These are phyloP conservation scores for Botrytis deweyae DNA, from an alignment of 2,329 filamentous ascomycete genomes.

Conservation along the genomic window DNA sequence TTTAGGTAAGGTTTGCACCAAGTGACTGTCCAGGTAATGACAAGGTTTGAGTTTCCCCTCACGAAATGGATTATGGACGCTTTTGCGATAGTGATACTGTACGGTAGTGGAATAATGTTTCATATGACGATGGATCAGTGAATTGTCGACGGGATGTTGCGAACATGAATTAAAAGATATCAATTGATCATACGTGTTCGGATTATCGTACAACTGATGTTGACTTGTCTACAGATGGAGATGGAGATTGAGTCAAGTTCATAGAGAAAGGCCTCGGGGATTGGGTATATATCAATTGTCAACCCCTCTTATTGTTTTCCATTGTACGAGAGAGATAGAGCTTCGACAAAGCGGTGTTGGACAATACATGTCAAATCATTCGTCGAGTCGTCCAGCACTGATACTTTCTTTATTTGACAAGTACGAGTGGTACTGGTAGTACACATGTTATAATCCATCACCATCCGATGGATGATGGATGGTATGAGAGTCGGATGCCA, in stretches of 20 bases:
- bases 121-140: not conserved
- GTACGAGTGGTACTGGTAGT: too few species aligned
- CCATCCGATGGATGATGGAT: not conserved
- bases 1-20: slow-evolving; percentile 19
- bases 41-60: slow-evolving; percentile 1
- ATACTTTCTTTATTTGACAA: not conserved
- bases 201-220: not conserved
- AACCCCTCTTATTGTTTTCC: not conserved
- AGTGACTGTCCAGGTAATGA: not conserved
- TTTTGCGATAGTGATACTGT: not conserved
- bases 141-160: not conserved
- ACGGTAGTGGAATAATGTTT: not conserved
- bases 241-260: not conserved
- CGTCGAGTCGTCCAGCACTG: not conserved
- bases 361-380: not conserved
- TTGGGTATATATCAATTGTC: not conserved
- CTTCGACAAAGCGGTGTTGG: not conserved
- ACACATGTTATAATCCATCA: not conserved
- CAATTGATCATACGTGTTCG: not conserved
- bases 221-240: not conserved
- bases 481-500: not conserved
- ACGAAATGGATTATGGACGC: not conserved
- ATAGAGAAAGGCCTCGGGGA: not conserved
- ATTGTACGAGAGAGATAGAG: not conserved
- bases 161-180: not conserved